phyloP scores from a whole-genome alignment of 2,329 filamentous ascomycete species.

The Coniochaeta sp. region DNA sequence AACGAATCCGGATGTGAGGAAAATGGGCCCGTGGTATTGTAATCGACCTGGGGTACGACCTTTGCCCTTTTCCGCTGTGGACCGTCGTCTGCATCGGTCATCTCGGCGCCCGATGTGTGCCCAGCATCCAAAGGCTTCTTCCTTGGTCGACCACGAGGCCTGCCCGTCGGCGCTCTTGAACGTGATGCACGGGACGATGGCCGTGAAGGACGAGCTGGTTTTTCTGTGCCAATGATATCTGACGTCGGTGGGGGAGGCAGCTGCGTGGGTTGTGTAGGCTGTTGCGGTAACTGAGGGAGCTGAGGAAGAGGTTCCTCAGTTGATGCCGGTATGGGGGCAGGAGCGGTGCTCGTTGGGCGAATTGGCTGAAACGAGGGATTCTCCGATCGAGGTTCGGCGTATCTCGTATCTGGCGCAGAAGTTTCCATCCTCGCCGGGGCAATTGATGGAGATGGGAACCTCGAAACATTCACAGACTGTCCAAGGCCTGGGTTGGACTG shows the following conservation, averaged over 20 bases:
- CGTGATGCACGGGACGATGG: conserved; percentile 53
- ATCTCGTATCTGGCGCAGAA: conserved; percentile 7
- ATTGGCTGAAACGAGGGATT: conserved; percentile 8
- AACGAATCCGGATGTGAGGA: conserved; percentile 70
- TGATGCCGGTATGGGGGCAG: background rate
- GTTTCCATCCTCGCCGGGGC: conserved; percentile 13
- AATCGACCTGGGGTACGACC: conserved; percentile 58
- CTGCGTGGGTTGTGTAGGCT: conserved; percentile 12
- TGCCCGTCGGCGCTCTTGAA: conserved; percentile 40
- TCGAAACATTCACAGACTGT: conserved; percentile 26
- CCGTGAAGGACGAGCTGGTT: conserved; percentile 36
- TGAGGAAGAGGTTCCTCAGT: background rate
- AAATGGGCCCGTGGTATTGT: conserved; percentile 49
- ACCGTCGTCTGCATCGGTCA: conserved; percentile 51
- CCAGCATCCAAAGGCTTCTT: conserved; percentile 42
- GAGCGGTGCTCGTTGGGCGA: conserved; percentile 12
- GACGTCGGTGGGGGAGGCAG: background rate
- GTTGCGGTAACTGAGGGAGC: conserved; percentile 2
- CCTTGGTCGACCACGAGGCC: conserved; percentile 47
- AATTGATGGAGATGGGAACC: conserved; percentile 26
- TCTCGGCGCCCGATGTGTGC: conserved; percentile 68
- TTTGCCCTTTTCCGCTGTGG: conserved; percentile 70
- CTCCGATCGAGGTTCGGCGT: conserved; percentile 9
- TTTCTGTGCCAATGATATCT: conserved; percentile 19
- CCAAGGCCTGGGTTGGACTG: conserved; percentile 56